Percentiles rank a stretch among this genome's conserved stretches.
Conservation (phyloP, 805 yeast species). For the Wickerhamomyces subpelliculosus region DNA sequence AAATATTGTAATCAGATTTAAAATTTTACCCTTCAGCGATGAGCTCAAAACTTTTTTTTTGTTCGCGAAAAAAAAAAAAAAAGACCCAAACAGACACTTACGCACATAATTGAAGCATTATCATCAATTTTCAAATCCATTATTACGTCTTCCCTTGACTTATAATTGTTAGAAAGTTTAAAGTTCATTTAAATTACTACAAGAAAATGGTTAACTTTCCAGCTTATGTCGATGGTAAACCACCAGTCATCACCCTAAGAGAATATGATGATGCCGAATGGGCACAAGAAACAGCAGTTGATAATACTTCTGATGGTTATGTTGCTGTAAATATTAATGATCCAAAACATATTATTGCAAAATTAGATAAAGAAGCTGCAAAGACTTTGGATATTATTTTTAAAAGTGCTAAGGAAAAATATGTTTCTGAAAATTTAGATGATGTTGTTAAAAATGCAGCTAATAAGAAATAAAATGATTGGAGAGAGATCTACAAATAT, state of each 20-base stretch:
- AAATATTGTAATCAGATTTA: neutral
- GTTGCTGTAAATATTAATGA: slow-evolving; percentile 40
- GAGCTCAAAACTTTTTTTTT: neutral
- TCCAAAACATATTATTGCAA: slow-evolving; percentile 38
- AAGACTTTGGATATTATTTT: slow-evolving; percentile 37
- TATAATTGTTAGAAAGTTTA: too few relatives aligned
- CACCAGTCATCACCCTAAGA: slow-evolving; percentile 37
- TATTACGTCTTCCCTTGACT: too few relatives aligned
- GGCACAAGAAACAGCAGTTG: slow-evolving; percentile 46
- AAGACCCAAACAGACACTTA: too few relatives aligned
- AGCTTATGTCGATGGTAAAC: slow-evolving; percentile 34
- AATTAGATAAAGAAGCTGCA: slow-evolving; percentile 29
- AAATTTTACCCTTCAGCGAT: neutral
- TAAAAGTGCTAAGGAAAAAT: slow-evolving; percentile 35
- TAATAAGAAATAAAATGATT: neutral
- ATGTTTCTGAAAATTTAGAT: slow-evolving; percentile 6
- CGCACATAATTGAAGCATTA: too few relatives aligned
- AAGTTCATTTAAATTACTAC: neutral
- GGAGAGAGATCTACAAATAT: too few relatives aligned
- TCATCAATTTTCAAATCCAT: too few relatives aligned
- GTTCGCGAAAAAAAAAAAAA: too few relatives aligned
- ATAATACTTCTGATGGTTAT: slow-evolving; percentile 25
- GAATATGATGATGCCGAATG: slow-evolving; percentile 47
- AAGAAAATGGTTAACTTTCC: slow-evolving; percentile 30
- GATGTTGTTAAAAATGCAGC: slow-evolving; percentile 1